These are phyloP conservation scores for Pichia rugopelliculosa DNA, from an alignment of 805 yeast species.

Conservation along the genomic window DNA sequence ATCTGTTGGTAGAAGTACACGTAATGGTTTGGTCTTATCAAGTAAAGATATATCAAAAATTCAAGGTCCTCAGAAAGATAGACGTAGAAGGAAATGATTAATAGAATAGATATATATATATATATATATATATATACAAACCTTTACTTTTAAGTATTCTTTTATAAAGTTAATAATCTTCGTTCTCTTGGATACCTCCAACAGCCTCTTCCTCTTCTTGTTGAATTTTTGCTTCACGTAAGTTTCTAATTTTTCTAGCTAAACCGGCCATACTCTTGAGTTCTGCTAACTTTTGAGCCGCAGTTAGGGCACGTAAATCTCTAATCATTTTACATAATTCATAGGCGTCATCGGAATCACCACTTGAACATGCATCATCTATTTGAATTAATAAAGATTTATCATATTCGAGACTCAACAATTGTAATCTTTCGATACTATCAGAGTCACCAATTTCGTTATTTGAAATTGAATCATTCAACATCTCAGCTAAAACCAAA, in stretches of 20 bases:
- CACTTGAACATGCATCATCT: slow-evolving; percentile 64
- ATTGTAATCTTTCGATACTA: slow-evolving; percentile 41
- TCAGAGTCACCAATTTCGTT: slow-evolving; percentile 31
- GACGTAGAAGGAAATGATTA: background rate
- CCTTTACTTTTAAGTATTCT: background rate
- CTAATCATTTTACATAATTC: slow-evolving; percentile 62
- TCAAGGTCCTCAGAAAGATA: slow-evolving; percentile 5
- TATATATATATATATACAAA: background rate
- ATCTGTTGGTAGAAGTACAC: slow-evolving; percentile 67
- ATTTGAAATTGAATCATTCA: slow-evolving; percentile 47
- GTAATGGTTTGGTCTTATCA: slow-evolving; percentile 70
- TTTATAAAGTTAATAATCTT: background rate
- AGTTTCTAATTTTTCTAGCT: slow-evolving; percentile 46
- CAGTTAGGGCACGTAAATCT: slow-evolving; percentile 66
- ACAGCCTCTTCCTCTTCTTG: slow-evolving; percentile 14
- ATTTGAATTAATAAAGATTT: slow-evolving; percentile 70
- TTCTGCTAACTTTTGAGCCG: slow-evolving; percentile 80
- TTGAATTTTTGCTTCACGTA: slow-evolving; percentile 44
- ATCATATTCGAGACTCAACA: slow-evolving; percentile 57
- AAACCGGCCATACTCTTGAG: slow-evolving; percentile 50
- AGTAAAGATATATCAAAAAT: slow-evolving; percentile 55
- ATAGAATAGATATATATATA: background rate
- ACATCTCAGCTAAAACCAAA: slow-evolving; percentile 51
- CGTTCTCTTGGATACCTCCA: background rate
- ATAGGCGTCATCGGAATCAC: slow-evolving; percentile 57